These are phyloP conservation scores for Cornus florida DNA, from an alignment of 148 eudicot genomes.

Conservation along the genomic window DNA sequence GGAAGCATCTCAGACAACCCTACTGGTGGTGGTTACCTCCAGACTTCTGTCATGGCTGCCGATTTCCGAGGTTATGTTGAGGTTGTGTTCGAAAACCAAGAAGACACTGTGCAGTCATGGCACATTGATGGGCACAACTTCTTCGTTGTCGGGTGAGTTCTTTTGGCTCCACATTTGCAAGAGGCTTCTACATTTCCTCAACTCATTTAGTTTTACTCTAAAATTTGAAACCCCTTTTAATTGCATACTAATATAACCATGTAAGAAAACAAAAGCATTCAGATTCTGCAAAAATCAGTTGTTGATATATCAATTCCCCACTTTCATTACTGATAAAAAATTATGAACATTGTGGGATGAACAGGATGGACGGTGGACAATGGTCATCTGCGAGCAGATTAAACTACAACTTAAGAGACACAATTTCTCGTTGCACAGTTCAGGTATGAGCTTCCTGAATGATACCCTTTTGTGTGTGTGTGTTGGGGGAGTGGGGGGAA, in stretches of 20 bases:
- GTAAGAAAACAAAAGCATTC: neutral
- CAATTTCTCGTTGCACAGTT: conserved; percentile 51
- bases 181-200: neutral
- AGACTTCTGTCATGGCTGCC: conserved; percentile 64
- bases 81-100: conserved; percentile 53
- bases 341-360: neutral
- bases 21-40: conserved; percentile 38
- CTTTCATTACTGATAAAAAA: neutral
- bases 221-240: neutral
- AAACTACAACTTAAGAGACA: conserved; percentile 55
- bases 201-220: neutral
- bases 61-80: conserved; percentile 50
- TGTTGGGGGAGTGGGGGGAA: too few relatives aligned
- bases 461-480: neutral
- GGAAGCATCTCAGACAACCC: conserved; percentile 63
- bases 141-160: conserved; percentile 55
- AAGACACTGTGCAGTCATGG: conserved; percentile 53
- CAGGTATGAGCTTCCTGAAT: conserved; percentile 38
- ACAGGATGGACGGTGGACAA: conserved; percentile 64
- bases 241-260: neutral
- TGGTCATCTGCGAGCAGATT: conserved; percentile 56
- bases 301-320: neutral
- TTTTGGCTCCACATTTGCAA: neutral
- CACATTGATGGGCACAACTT: conserved; percentile 52
- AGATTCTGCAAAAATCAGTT: conserved; percentile 1